Conservation (phyloP, 1,139 yeast species). For the Yamadazyma membranifaciens region DNA sequence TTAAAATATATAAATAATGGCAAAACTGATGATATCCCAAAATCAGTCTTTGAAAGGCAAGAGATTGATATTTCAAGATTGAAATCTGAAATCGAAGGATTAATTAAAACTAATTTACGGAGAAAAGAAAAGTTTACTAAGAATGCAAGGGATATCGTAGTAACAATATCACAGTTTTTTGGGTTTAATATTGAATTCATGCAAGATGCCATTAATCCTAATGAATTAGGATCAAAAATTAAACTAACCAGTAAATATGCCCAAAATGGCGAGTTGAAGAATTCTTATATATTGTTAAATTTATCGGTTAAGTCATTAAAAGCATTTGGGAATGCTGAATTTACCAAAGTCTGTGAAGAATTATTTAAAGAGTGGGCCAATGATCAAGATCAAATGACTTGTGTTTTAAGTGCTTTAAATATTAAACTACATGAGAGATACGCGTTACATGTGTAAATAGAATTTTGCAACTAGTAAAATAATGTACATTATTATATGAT, state of each 20-base stretch:
- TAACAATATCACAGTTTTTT: slow-evolving; percentile 63
- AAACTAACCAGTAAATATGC: slow-evolving; percentile 62
- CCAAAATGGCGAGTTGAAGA: slow-evolving; percentile 15
- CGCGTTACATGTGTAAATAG: slow-evolving; percentile 5
- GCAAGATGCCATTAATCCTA: slow-evolving; percentile 56
- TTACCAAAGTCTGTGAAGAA: slow-evolving; percentile 52
- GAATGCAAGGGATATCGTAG: slow-evolving; percentile 72
- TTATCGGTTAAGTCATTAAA: slow-evolving; percentile 35
- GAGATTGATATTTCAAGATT: slow-evolving; percentile 52
- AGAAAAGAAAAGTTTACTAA: slow-evolving; percentile 63
- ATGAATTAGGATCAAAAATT: slow-evolving; percentile 47
- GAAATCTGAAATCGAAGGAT: slow-evolving; percentile 49
- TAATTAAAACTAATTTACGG: slow-evolving; percentile 57
- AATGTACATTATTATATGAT: slow-evolving; percentile 6
- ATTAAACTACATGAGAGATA: slow-evolving; percentile 55
- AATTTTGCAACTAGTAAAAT: slow-evolving; percentile 1
- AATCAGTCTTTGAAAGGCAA: slow-evolving; percentile 62
- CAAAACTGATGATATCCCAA: slow-evolving; percentile 43
- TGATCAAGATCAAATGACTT: slow-evolving; percentile 71
- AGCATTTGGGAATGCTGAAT: slow-evolving; percentile 44
- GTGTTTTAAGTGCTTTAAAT: slow-evolving; percentile 76
- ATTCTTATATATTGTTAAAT: slow-evolving; percentile 39
- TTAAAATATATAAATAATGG: slow-evolving; percentile 19
- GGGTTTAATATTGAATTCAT: slow-evolving; percentile 77
- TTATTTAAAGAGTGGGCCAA: slow-evolving; percentile 66